phyloP scores from a whole-genome alignment of 805 yeast species.

The Hemisphaericaspora nanyangensis region DNA sequence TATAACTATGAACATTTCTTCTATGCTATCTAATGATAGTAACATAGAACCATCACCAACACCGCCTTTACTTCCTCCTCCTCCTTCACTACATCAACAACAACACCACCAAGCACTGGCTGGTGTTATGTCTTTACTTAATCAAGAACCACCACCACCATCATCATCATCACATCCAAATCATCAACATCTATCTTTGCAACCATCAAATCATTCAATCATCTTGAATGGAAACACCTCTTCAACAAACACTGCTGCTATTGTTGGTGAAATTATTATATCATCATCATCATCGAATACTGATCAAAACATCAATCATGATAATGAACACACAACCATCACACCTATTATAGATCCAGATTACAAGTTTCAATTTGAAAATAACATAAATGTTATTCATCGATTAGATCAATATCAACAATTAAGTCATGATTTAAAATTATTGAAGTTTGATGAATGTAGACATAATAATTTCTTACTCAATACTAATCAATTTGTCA shows the following conservation, averaged over 20 bases:
- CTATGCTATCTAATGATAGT: slow-evolving; percentile 30
- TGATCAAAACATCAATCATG: too few species aligned
- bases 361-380: slow-evolving; percentile 5
- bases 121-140: too few species aligned
- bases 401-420: slow-evolving; percentile 7
- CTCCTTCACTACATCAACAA: neutral
- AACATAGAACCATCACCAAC: slow-evolving; percentile 4
- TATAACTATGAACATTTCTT: slow-evolving; percentile 33
- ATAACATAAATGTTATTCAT: slow-evolving; percentile 6
- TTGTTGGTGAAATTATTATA: slow-evolving; percentile 4
- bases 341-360: slow-evolving; percentile 2
- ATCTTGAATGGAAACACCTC: too few species aligned
- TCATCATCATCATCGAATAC: neutral
- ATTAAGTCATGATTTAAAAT: slow-evolving; percentile 10
- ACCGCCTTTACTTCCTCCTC: neutral
- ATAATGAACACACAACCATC: neutral
- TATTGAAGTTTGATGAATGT: slow-evolving; percentile 16
- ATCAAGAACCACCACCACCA: too few species aligned
- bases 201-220: too few species aligned
- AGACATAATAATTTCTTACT: slow-evolving; percentile 13
- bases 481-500: slow-evolving; percentile 20
- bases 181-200: neutral
- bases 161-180: slow-evolving; percentile 1
- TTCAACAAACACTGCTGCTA: neutral
- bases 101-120: neutral